Percentiles rank a stretch among this genome's conserved stretches.
phyloP scores from a whole-genome alignment of 2,329 filamentous ascomycete genomes.

The Fusarium tuaranense region DNA sequence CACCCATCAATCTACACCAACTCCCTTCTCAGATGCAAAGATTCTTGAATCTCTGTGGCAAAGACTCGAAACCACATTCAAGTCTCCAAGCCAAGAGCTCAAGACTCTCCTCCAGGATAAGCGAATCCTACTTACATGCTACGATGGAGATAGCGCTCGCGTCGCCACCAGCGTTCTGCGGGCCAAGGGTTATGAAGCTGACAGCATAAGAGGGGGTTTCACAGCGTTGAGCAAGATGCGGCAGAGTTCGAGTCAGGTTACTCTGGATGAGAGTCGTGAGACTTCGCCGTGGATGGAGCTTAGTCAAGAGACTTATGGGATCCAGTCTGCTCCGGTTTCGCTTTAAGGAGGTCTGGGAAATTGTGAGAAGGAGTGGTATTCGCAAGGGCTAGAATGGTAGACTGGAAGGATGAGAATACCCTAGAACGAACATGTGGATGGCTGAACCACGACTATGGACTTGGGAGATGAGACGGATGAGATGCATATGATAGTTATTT shows the following conservation, averaged over 20 bases:
- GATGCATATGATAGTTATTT: neutral
- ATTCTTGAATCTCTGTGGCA: constrained; percentile 60
- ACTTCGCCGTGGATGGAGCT: constrained; percentile 24
- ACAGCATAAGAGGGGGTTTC: constrained; percentile 59
- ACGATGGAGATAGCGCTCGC: constrained; percentile 65
- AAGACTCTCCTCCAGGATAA: constrained; percentile 43
- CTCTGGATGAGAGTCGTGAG: neutral
- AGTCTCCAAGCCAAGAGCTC: constrained; percentile 35
- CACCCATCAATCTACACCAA: constrained; percentile 48
- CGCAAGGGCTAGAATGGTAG: neutral
- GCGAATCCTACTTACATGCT: constrained; percentile 62
- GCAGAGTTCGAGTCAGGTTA: constrained; percentile 8
- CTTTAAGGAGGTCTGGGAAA: neutral
- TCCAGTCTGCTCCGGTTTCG: constrained; percentile 16
- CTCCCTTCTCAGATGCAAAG: constrained; percentile 59
- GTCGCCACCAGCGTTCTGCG: constrained; percentile 66
- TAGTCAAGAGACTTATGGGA: constrained; percentile 3
- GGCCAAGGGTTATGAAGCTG: constrained; percentile 60
- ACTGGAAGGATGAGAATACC: neutral
- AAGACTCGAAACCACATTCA: constrained; percentile 58
- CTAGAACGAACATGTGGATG: neutral
- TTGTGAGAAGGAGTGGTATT: neutral
- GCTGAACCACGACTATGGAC: neutral
- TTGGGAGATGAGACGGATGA: neutral
- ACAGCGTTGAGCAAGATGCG: constrained; percentile 55